A percentile compares a stretch with the other conserved stretches of the same genome.
Evolutionary conservation across 139 green algal species (phyloP).

Genomic region (Micractinium conductrix): DNA sequence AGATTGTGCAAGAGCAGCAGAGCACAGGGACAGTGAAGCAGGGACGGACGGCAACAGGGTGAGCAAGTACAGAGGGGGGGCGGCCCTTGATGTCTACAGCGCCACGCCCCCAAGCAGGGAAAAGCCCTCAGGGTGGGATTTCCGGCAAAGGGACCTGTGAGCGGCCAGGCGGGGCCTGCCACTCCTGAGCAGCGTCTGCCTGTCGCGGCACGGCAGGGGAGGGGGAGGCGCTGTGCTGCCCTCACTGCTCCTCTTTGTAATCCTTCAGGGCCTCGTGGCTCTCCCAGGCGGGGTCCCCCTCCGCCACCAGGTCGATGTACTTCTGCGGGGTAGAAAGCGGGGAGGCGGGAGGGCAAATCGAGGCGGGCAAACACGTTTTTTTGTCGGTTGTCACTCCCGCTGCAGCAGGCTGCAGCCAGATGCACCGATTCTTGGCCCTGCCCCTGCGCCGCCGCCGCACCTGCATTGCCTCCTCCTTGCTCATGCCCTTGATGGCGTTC

Average conservation of each 20-base stretch:
- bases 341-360: background rate
- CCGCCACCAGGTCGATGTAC: slow-evolving; percentile 71
- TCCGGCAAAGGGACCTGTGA: too few relatives aligned
- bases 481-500: slow-evolving; percentile 74
- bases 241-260: slow-evolving; percentile 47
- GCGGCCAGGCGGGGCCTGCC: too few relatives aligned
- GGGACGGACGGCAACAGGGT: too few relatives aligned
- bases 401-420: background rate
- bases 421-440: background rate
- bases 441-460: background rate
- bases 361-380: background rate
- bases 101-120: too few relatives aligned
- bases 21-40: too few relatives aligned
- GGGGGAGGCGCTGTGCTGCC: background rate
- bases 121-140: too few relatives aligned
- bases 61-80: too few relatives aligned
- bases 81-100: too few relatives aligned
- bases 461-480: slow-evolving; percentile 74
- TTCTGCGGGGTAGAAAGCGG: slow-evolving; percentile 30
- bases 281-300: slow-evolving; percentile 65
- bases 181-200: too few relatives aligned
- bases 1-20: too few relatives aligned
- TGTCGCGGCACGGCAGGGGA: too few relatives aligned
- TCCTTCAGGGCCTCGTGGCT: slow-evolving; percentile 55
- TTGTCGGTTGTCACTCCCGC: background rate